phyloP scores from a whole-genome alignment of 1,139 yeast species.

The Blastobotrys indianensis region DNA sequence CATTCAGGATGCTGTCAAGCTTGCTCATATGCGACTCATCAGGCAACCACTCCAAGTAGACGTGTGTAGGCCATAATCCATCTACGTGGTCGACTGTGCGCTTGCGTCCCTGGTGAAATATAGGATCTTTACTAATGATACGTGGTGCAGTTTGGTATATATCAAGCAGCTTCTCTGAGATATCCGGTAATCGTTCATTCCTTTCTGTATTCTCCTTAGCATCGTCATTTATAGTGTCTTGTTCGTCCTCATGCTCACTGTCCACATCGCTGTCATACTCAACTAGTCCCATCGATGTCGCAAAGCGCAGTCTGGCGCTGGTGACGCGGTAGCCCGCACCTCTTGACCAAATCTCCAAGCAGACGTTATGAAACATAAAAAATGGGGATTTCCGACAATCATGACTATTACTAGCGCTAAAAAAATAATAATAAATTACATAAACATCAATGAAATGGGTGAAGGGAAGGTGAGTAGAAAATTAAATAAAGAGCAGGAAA shows the following conservation, averaged over 20 bases:
- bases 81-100: constrained; percentile 27
- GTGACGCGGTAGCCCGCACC: too few relatives aligned
- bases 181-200: constrained; percentile 17
- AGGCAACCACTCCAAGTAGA: constrained; percentile 32
- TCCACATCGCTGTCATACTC: constrained; percentile 17
- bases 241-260: constrained; percentile 9
- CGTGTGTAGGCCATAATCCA: constrained; percentile 34
- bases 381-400: too few relatives aligned
- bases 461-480: too few relatives aligned
- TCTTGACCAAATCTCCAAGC: too few relatives aligned
- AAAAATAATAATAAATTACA: too few relatives aligned
- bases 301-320: too few relatives aligned
- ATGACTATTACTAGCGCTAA: too few relatives aligned
- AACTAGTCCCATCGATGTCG: constrained; percentile 15
- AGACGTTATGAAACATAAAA: too few relatives aligned
- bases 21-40: neutral
- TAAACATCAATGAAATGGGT: too few relatives aligned
- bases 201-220: neutral
- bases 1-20: constrained; percentile 10
- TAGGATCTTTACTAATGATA: constrained; percentile 19
- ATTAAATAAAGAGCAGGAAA: too few relatives aligned
- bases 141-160: constrained; percentile 26
- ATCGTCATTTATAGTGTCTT: neutral
- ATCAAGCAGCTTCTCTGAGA: constrained; percentile 29
- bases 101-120: constrained; percentile 26